Evolutionary conservation across 2,329 filamentous ascomycete genomes (phyloP).

Genomic region (Exophiala xenobiotica): DNA sequence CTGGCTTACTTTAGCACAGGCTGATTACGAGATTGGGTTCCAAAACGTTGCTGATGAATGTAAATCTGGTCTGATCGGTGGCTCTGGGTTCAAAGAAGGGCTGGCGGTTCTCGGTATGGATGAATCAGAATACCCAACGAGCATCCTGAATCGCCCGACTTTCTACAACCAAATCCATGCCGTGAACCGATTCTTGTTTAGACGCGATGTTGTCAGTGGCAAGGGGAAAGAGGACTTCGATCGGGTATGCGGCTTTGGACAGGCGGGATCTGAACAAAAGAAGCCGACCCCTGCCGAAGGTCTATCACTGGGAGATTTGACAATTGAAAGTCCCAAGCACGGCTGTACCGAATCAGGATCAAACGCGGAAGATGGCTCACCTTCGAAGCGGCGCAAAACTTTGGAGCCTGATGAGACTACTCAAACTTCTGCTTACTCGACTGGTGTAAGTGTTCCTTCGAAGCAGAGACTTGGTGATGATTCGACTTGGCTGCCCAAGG

Average conservation of each 20-base stretch:
- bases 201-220: neutral
- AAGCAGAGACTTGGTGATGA: too few relatives aligned
- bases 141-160: neutral
- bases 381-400: slow-evolving; percentile 18
- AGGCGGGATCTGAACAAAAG: too few relatives aligned
- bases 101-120: neutral
- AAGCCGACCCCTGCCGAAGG: too few relatives aligned
- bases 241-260: too few relatives aligned
- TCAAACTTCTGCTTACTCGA: neutral
- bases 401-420: neutral
- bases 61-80: neutral
- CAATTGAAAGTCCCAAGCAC: neutral
- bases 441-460: too few relatives aligned
- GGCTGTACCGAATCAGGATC: neutral
- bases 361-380: neutral
- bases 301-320: neutral
- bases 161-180: neutral
- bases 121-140: neutral
- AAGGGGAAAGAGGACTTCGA: neutral
- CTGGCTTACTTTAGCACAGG: slow-evolving; percentile 31
- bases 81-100: neutral
- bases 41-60: neutral
- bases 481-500: neutral
- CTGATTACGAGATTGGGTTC: too few relatives aligned
- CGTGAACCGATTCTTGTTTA: neutral